phyloP scores from a whole-genome alignment of 202 grass and related monocot species.

The Bolboschoenoplectus hybrid region DNA sequence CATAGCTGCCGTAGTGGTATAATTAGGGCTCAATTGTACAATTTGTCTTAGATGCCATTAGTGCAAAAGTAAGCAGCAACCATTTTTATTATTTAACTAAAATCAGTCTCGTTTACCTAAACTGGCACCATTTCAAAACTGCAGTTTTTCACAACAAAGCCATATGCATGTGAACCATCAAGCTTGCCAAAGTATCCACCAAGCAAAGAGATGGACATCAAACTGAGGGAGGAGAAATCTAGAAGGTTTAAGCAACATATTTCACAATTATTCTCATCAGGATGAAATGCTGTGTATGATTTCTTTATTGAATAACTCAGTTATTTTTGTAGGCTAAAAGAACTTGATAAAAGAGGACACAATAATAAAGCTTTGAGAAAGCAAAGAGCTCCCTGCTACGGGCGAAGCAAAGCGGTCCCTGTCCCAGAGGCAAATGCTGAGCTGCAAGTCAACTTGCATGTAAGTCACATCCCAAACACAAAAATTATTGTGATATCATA shows the following conservation, averaged over 20 bases:
- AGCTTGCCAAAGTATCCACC: conserved; percentile 74
- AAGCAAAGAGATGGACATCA: conserved; percentile 81
- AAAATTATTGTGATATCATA: neutral
- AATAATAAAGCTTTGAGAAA: neutral
- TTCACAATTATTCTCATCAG: neutral
- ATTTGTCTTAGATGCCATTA: conserved; percentile 28
- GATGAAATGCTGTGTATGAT: neutral
- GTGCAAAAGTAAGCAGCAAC: conserved; percentile 48
- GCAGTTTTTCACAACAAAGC: conserved; percentile 66
- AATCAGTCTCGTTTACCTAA: conserved; percentile 6
- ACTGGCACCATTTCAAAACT: conserved; percentile 17
- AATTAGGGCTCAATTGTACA: neutral
- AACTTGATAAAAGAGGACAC: neutral
- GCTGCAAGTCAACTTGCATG: conserved; percentile 71
- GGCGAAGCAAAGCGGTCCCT: conserved; percentile 46
- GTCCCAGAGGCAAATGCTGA: conserved; percentile 72
- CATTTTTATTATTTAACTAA: conserved; percentile 18
- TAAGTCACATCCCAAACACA: conserved; percentile 38
- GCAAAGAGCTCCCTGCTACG: conserved; percentile 26
- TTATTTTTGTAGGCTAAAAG: conserved; percentile 35
- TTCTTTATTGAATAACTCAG: neutral
- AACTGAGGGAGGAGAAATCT: conserved; percentile 61
- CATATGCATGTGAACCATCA: conserved; percentile 60
- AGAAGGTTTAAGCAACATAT: conserved; percentile 41
- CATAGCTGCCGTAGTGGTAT: neutral